These are phyloP conservation scores for Asterochloris sp. DNA, from an alignment of 139 green algal species.

Conservation along the genomic window DNA sequence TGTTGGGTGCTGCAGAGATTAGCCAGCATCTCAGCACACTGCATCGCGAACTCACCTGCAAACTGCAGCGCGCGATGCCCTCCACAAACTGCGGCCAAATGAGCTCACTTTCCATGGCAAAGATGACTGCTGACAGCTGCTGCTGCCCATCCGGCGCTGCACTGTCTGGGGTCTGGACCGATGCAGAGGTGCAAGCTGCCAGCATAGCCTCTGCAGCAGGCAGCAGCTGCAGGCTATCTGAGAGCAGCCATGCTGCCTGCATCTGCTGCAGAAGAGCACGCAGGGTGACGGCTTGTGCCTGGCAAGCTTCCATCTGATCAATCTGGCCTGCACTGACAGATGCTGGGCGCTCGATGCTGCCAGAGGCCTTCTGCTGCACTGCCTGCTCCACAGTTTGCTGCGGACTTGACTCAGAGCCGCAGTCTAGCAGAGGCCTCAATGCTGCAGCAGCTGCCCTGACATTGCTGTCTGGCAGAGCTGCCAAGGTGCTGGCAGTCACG, in stretches of 20 bases:
- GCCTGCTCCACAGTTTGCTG: background rate
- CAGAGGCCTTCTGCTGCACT: background rate
- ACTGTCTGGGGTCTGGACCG: background rate
- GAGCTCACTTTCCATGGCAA: background rate
- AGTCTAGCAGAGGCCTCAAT: background rate
- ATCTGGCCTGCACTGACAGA: background rate
- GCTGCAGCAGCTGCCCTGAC: background rate
- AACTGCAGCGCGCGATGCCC: background rate
- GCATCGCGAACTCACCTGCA: background rate
- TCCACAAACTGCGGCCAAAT: constrained; percentile 14
- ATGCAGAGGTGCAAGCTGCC: background rate
- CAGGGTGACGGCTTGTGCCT: background rate
- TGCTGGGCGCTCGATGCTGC: background rate
- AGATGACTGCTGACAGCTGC: background rate
- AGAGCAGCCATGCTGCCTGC: background rate
- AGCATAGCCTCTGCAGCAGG: background rate
- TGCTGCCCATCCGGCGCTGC: background rate
- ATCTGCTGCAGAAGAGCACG: background rate
- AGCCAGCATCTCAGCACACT: no score
- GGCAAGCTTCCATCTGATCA: no score
- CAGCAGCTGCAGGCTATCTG: background rate
- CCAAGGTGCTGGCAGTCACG: no score
- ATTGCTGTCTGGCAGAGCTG: background rate
- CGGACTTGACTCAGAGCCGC: background rate
- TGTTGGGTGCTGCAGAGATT: no score